phyloP scores from a whole-genome alignment of 2,329 filamentous ascomycete species.

The Cladosporium halotolerans region DNA sequence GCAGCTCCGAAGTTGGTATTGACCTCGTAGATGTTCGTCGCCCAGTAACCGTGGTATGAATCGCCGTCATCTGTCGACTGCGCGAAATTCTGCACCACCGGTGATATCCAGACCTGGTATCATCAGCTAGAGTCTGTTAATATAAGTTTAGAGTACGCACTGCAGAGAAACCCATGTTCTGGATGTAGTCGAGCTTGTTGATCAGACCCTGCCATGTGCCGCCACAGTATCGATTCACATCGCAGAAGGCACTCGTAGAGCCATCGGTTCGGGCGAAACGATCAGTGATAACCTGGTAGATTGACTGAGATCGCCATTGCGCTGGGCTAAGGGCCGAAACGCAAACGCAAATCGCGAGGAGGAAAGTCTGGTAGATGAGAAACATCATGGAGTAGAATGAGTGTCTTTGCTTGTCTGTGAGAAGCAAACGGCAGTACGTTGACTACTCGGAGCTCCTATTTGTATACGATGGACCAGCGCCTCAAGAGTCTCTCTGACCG shows the following conservation, averaged over 20 bases:
- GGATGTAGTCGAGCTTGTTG: slow-evolving; percentile 34
- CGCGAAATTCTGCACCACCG: slow-evolving; percentile 26
- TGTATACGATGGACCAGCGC: background rate
- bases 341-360: background rate
- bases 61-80: slow-evolving; percentile 28
- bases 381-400: background rate
- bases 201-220: slow-evolving; percentile 34
- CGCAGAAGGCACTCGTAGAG: slow-evolving; percentile 39
- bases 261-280: slow-evolving; percentile 47
- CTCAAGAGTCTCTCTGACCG: background rate
- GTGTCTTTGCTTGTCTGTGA: background rate
- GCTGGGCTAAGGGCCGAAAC: slow-evolving; percentile 20
- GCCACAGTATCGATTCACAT: slow-evolving; percentile 31
- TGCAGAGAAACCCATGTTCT: slow-evolving; percentile 37
- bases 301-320: slow-evolving; percentile 36
- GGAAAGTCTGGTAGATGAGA: background rate
- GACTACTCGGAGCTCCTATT: background rate
- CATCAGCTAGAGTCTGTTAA: background rate
- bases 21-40: slow-evolving; percentile 35
- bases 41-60: slow-evolving; percentile 41
- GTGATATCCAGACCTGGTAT: slow-evolving; percentile 26
- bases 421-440: background rate
- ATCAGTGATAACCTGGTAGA: slow-evolving; percentile 55
- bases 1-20: slow-evolving; percentile 40
- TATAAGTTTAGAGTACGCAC: slow-evolving; percentile 3